Conservation (phyloP, 495 filamentous ascomycete species). For the Aspergillus coremiiformis region DNA sequence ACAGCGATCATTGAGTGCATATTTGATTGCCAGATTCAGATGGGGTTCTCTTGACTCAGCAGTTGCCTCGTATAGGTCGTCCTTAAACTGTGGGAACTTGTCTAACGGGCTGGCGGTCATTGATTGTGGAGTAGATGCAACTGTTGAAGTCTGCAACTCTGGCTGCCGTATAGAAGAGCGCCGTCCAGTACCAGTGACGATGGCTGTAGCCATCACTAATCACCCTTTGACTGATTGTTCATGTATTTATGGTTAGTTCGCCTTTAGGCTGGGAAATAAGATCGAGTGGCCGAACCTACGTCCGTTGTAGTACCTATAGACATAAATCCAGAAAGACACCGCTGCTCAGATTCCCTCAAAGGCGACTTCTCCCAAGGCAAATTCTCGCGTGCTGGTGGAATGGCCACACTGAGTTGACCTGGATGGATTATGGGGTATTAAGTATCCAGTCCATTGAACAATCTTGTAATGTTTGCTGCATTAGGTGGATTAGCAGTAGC, state of each 20-base stretch:
- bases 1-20: slow-evolving; percentile 30
- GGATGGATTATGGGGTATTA: not conserved
- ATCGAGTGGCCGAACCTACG: not conserved
- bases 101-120: slow-evolving; percentile 34
- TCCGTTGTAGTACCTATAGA: not conserved
- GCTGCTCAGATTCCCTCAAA: not conserved
- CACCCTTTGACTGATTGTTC: not conserved
- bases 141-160: slow-evolving; percentile 29
- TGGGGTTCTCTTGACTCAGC: slow-evolving; percentile 18
- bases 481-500: too few relatives aligned
- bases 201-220: slow-evolving; percentile 36
- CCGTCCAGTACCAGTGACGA: slow-evolving; percentile 39
- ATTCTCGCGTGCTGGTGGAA: not conserved
- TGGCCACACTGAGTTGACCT: not conserved
- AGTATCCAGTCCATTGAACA: not conserved
- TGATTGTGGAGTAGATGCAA: slow-evolving; percentile 22
- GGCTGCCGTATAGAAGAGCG: slow-evolving; percentile 38
- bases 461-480: slow-evolving; percentile 9
- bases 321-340: not conserved
- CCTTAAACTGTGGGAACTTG: slow-evolving; percentile 38
- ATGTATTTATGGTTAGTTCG: not conserved
- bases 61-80: slow-evolving; percentile 27
- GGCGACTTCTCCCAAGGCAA: not conserved
- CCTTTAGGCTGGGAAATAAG: not conserved
- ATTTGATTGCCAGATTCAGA: slow-evolving; percentile 27